A percentile compares a stretch with the other conserved stretches of the same genome.
Conservation (phyloP, 2,329 filamentous ascomycete genomes). For the Colletotrichum theobromicola region DNA sequence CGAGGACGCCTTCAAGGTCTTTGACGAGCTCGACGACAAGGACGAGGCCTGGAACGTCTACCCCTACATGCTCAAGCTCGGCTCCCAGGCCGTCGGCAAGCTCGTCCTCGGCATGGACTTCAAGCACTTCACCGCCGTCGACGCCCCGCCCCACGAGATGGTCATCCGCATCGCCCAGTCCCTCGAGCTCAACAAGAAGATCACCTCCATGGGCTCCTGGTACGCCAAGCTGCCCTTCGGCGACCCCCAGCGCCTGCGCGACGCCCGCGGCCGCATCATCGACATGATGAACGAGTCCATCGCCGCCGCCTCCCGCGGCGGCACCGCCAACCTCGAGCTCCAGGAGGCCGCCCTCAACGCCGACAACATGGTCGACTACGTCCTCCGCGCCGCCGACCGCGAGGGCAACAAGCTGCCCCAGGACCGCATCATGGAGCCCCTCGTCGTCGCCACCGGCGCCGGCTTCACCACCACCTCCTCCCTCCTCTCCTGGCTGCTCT, state of each 20-base stretch:
- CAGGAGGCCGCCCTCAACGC: constrained; percentile 56
- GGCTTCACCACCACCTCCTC: constrained; percentile 67
- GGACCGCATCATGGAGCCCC: constrained; percentile 38
- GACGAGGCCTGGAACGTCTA: constrained; percentile 55
- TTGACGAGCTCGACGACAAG: constrained; percentile 54
- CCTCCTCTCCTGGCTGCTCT: constrained; percentile 63
- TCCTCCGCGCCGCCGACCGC: constrained; percentile 56
- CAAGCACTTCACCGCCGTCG: constrained; percentile 44
- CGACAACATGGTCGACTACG: constrained; percentile 54
- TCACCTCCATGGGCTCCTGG: constrained; percentile 59
- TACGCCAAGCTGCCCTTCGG: constrained; percentile 63
- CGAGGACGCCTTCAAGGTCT: constrained; percentile 54
- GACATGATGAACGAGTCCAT: constrained; percentile 43
- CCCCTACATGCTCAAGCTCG: constrained; percentile 55
- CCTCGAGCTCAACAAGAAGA: constrained; percentile 63
- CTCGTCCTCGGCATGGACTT: constrained; percentile 52
- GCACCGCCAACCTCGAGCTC: constrained; percentile 43
- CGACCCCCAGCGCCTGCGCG: constrained; percentile 49
- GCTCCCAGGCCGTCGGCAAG: constrained; percentile 48
- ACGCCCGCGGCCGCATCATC: constrained; percentile 35
- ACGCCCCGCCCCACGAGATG: constrained; percentile 57
- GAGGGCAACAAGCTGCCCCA: constrained; percentile 59
- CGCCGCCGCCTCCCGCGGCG: constrained; percentile 41
- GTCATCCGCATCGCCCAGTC: constrained; percentile 54
- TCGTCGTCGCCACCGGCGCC: constrained; percentile 59